Conservation (phyloP, 106 monocot genomes). For the Phalaenopsis equestris region DNA sequence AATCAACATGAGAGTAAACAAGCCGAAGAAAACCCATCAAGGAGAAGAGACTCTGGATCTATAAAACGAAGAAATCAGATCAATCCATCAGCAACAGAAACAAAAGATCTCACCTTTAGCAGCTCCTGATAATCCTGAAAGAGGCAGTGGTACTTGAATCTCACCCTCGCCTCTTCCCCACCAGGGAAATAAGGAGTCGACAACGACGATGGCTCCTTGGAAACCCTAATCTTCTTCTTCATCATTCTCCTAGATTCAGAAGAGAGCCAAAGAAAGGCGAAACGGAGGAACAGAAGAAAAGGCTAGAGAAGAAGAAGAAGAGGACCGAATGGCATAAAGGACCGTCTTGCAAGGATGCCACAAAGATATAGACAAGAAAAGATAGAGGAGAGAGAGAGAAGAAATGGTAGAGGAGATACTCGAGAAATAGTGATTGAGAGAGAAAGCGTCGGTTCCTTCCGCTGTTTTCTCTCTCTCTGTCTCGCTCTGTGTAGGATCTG, state of each 20-base stretch:
- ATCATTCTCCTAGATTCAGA: neutral
- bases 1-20: too few relatives aligned
- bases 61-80: neutral
- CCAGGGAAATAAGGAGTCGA: neutral
- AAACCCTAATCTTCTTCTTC: neutral
- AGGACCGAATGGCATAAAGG: too few relatives aligned
- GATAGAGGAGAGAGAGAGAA: constrained; percentile 1
- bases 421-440: neutral
- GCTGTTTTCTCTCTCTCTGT: neutral
- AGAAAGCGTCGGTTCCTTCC: neutral
- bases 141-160: constrained; percentile 13
- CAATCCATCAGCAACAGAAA: neutral
- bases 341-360: neutral
- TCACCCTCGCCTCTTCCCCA: constrained; percentile 6
- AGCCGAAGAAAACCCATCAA: neutral
- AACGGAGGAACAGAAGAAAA: neutral
- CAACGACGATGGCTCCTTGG: neutral
- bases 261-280: neutral
- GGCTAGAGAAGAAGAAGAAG: neutral
- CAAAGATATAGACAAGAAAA: neutral
- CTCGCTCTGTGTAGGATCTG: neutral
- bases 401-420: neutral
- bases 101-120: constrained; percentile 8
- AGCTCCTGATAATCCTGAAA: constrained; percentile 12
- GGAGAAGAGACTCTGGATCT: neutral